phyloP scores from a whole-genome alignment of 768 basidiomycete species.

The Galerina marginata region DNA sequence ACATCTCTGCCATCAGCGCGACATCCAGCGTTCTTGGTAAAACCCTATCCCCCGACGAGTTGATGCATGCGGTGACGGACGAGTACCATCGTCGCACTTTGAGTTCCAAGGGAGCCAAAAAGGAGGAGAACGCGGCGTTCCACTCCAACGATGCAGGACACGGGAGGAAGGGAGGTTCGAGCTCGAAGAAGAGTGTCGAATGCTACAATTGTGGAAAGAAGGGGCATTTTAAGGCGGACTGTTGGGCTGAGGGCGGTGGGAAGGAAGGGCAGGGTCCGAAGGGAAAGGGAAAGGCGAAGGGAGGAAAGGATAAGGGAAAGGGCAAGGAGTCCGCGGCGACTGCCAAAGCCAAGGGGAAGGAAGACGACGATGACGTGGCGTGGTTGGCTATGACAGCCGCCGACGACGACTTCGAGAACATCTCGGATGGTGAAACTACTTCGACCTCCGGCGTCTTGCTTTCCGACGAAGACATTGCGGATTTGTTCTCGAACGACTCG shows the following conservation, averaged over 20 bases:
- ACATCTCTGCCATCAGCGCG: conserved; percentile 32
- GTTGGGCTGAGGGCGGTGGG: conserved; percentile 43
- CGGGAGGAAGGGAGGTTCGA: background rate
- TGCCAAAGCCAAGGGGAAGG: conserved; percentile 23
- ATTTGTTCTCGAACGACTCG: background rate
- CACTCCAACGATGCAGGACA: conserved; percentile 14
- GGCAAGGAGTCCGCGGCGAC: conserved; percentile 18
- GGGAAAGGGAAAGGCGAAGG: conserved; percentile 16
- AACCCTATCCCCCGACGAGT: conserved; percentile 25
- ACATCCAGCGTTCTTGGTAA: conserved; percentile 25
- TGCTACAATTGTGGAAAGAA: conserved; percentile 21
- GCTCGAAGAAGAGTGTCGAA: background rate
- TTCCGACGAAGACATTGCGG: conserved; percentile 1
- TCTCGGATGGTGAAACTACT: background rate
- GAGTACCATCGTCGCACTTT: conserved; percentile 29
- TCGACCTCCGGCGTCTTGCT: background rate
- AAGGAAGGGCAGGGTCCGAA: conserved; percentile 37
- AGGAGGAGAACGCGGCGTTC: no score
- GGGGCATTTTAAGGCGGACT: conserved; percentile 35
- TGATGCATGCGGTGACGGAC: conserved; percentile 28
- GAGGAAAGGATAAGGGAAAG: background rate
- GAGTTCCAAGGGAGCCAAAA: conserved; percentile 22
- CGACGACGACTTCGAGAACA: background rate
- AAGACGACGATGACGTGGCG: conserved; percentile 13
- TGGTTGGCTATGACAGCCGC: conserved; percentile 6